Evolutionary conservation across 306 rosid genomes (phyloP).

Genomic region (Dalbergia oliveri): DNA sequence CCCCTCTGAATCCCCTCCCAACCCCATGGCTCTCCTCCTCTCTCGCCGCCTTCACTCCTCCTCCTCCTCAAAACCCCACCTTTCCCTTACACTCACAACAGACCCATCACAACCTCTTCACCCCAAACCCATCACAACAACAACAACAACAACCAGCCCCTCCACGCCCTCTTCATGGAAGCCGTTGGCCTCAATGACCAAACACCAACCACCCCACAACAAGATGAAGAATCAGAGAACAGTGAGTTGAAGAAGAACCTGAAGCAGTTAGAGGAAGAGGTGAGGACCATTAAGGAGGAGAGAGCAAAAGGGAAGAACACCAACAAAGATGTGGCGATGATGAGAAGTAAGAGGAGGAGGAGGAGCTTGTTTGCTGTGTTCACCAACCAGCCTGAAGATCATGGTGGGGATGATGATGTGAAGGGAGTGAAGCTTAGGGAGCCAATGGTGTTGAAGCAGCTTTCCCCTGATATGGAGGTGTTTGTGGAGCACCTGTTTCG

Average conservation of each 20-base stretch:
- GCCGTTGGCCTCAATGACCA: slow-evolving; percentile 47
- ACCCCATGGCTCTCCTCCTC: slow-evolving; percentile 51
- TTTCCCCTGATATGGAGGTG: slow-evolving; percentile 65
- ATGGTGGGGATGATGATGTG: neutral
- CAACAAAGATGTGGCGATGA: neutral
- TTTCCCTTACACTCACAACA: slow-evolving; percentile 23
- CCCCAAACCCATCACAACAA: slow-evolving; percentile 19
- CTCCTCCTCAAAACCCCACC: slow-evolving; percentile 45
- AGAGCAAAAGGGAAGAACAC: slow-evolving; percentile 7
- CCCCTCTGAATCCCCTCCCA: neutral
- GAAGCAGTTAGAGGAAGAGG: slow-evolving; percentile 47
- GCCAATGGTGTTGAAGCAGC: slow-evolving; percentile 47
- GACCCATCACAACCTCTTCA: slow-evolving; percentile 38
- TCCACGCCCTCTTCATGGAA: slow-evolving; percentile 56
- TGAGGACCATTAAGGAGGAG: slow-evolving; percentile 41
- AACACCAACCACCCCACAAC: neutral
- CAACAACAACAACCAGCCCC: slow-evolving; percentile 47
- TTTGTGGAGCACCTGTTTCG: slow-evolving; percentile 58
- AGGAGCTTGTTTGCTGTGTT: slow-evolving; percentile 50
- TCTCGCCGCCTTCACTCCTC: slow-evolving; percentile 40
- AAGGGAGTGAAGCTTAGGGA: slow-evolving; percentile 38
- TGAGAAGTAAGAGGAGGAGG: neutral
- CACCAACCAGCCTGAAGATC: slow-evolving; percentile 23
- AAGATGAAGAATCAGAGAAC: slow-evolving; percentile 15
- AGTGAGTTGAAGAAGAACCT: slow-evolving; percentile 48